Evolutionary conservation across 2,329 filamentous ascomycete genomes (phyloP), one percentile per base, ranked within the genome.

Genomic region (Amauroascus niger): DNA sequence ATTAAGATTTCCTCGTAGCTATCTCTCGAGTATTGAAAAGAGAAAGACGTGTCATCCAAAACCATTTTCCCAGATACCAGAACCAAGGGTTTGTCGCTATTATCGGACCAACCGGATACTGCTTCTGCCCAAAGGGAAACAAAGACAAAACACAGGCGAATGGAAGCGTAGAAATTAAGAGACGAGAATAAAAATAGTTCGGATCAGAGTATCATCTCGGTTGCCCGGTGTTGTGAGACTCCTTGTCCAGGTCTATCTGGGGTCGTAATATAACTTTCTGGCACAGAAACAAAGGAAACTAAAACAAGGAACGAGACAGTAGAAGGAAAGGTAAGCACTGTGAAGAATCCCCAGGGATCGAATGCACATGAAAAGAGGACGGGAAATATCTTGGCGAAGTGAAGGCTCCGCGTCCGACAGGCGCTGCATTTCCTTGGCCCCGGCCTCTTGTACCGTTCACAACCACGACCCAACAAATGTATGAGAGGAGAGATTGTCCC

Each of bases 201-300:
- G 33, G 33, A 28, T 33, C 33, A 50, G 9, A 43, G 14, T 30
- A 43, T 33, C 48, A 30, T 50, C 24, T 20, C 48, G 48, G 48
- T 50, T 43, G 48, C 48, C 48, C 48, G 48, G 22, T 43, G 37
- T 11, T 35, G 14, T 46, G 43, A n/a, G 43, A 46, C 43, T 46
- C 26, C n/a, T 33, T 20, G 35, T 24, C 49, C 49, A 51, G 26
- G 16, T 52, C 40, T 52, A 52, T 52, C 22, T 46, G 26, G 18
- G 45, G 32, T 39, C 46, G 33, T 49, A 28, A 39, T 49, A 39
- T 32, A 49, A 39, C 16, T 51, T 35, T 33, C 35, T 33, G 39
- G 35, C 39, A 18, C 41, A 30, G 32, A 22, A n/a, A 33, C 6
- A 3, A 41, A 41, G 39, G 39, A 41, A 41, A 22, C 16, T 13